Percentiles rank a stretch among this genome's conserved stretches.
Evolutionary conservation across 331 rosid species (phyloP).

Genomic region (Acacia concinna): DNA sequence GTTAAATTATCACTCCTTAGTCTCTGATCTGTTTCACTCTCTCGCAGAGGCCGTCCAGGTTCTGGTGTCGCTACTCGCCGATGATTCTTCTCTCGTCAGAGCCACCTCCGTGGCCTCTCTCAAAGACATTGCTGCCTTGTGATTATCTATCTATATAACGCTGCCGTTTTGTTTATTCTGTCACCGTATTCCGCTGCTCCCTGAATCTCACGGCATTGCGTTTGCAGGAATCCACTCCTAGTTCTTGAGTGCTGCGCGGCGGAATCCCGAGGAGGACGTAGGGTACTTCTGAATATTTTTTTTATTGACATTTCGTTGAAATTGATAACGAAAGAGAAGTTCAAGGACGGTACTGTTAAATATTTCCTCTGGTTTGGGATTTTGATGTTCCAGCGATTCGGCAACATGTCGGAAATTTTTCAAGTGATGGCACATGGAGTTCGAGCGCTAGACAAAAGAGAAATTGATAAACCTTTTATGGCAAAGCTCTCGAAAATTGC

Average conservation of each 20-base stretch:
- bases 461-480: conserved; percentile 77
- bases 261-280: conserved; percentile 88
- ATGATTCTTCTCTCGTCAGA: conserved; percentile 77
- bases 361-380: conserved; percentile 1
- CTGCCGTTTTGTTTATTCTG: not conserved
- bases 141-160: conserved; percentile 25
- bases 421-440: conserved; percentile 94
- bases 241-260: conserved; percentile 86
- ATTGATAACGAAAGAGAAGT: not conserved
- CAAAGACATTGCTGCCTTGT: conserved; percentile 75
- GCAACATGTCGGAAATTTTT: conserved; percentile 95
- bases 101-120: conserved; percentile 84
- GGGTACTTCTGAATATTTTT: conserved; percentile 43
- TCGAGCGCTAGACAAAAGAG: conserved; percentile 60
- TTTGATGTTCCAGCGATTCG: conserved; percentile 65
- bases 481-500: conserved; percentile 87
- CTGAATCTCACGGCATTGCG: conserved; percentile 15
- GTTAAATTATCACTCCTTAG: not conserved
- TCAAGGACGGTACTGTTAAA: not conserved
- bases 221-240: conserved; percentile 66
- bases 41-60: conserved; percentile 85
- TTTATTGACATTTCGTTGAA: not conserved
- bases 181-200: not conserved
- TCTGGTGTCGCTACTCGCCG: conserved; percentile 76
- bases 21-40: conserved; percentile 17